These are phyloP conservation scores for Verbascum thapsus DNA, from an alignment of 257 asterid species.

Conservation along the genomic window DNA sequence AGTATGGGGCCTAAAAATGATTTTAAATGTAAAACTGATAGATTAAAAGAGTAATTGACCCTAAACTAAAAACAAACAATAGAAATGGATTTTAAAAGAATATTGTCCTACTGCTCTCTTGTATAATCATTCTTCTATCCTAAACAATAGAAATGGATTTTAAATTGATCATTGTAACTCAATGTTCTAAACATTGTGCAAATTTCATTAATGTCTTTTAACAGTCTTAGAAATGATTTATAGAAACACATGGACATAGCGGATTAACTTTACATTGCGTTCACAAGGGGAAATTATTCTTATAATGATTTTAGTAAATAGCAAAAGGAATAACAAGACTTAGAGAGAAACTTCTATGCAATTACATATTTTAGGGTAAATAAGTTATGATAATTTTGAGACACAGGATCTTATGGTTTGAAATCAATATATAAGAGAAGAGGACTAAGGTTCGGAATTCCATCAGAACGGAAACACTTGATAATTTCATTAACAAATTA, in stretches of 20 bases:
- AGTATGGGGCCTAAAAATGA: too few relatives aligned
- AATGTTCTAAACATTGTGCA: neutral
- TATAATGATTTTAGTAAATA: neutral
- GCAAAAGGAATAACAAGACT: neutral
- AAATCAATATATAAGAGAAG: neutral
- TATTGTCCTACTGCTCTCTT: too few relatives aligned
- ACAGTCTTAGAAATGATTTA: neutral
- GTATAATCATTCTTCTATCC: too few relatives aligned
- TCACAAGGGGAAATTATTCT: neutral
- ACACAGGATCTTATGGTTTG: neutral
- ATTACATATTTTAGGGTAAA: neutral
- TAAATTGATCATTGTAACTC: neutral
- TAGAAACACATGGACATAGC: neutral
- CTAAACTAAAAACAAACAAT: too few relatives aligned
- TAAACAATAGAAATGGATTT: too few relatives aligned
- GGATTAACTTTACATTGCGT: neutral
- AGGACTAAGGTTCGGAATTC: neutral
- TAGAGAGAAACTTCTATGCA: neutral
- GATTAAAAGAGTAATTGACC: too few relatives aligned
- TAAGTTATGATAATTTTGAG: neutral
- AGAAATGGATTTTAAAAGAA: too few relatives aligned
- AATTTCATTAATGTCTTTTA: neutral
- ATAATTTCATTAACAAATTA: constrained; percentile 6
- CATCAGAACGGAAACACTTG: neutral
- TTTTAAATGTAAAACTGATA: too few relatives aligned